Base-by-base conservation (phyloP, 306 rosid genomes). In the Casuarina equisetifolia region DNA sequence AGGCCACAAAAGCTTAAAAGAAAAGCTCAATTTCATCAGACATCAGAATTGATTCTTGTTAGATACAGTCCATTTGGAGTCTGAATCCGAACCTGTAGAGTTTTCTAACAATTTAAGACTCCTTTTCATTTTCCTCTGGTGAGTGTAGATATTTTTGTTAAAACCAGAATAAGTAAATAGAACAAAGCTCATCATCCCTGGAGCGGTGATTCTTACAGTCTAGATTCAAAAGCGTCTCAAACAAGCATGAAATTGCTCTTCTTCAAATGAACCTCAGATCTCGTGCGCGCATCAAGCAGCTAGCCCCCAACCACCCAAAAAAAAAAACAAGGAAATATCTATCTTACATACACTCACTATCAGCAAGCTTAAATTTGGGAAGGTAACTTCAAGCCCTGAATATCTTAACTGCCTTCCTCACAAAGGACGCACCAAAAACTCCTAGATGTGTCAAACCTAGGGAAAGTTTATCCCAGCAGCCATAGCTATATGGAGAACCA, bases 181-280 rank as follows among this genome's bases (percentile, higher is more conserved):
- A 49, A 6, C 36, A 4, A 66, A 67, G 46, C 54, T 20, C 50
- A 49, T 13, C n/a, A 43, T 71, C 64, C 25, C 45, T 16, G 12
- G 20, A 36, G 42, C 10, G 55, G 1, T 12, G 12, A 57, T 44
- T 20, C 25, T 50, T 49, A 42, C 44, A 69, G 17, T 3, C 25
- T 20, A 20, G 57, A 69, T 39, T 10, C 59, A 77, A 77, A 32
- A 69, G 6, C 52, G 20, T 69, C 69, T 12, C 69, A 36, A 20
- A 39, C n/a, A 38, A 38, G n/a, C 69, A 35, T 1, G 2, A 61
- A 61, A 61, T 13, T 35, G 4, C 69, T 32, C 5, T n/a, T 59
- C 42, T 71, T 35, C 39, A 8, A 6, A 17, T 42, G 6, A 58
- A 70, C 44, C 53, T 52, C 46, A 40, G 58, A 35, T 42, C 49